A percentile compares a stretch with the other conserved stretches of the same genome.
These are phyloP conservation scores for Penicillium polonicum DNA, from an alignment of 2,329 filamentous ascomycete genomes.

Conservation along the genomic window DNA sequence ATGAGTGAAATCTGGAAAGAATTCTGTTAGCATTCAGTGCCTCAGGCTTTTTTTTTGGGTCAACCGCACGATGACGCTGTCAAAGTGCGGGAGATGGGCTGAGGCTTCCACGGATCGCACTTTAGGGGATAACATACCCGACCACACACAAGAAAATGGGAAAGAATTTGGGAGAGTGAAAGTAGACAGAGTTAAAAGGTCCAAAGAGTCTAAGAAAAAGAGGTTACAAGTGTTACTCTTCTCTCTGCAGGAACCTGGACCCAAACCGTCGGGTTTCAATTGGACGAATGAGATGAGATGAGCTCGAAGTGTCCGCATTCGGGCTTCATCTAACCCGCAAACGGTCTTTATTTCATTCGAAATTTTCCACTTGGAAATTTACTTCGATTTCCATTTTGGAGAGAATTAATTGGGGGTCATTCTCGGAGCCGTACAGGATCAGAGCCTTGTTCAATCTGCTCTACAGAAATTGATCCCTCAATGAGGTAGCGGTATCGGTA, in stretches of 20 bases:
- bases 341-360: neutral
- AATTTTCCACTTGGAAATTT: neutral
- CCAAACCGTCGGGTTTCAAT: constrained; percentile 1
- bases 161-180: neutral
- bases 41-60: constrained; percentile 14
- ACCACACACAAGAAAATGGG: constrained; percentile 3
- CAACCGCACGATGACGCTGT: constrained; percentile 33
- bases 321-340: neutral
- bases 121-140: constrained; percentile 5
- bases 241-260: constrained; percentile 1
- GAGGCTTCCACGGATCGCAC: constrained; percentile 33
- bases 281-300: neutral
- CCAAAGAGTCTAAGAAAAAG: no score
- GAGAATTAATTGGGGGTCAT: no score
- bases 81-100: constrained; percentile 37
- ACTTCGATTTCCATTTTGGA: neutral
- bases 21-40: neutral
- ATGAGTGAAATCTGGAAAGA: neutral
- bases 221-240: neutral
- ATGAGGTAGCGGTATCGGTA: no score
- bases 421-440: no score
- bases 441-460: no score
- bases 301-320: neutral
- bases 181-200: no score
- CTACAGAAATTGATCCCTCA: no score